A percentile compares a stretch with the other conserved stretches of the same genome.
These are phyloP conservation scores for Ustilago xerochloae DNA, from an alignment of 1,284 basidiomycete genomes.

Conservation along the genomic window DNA sequence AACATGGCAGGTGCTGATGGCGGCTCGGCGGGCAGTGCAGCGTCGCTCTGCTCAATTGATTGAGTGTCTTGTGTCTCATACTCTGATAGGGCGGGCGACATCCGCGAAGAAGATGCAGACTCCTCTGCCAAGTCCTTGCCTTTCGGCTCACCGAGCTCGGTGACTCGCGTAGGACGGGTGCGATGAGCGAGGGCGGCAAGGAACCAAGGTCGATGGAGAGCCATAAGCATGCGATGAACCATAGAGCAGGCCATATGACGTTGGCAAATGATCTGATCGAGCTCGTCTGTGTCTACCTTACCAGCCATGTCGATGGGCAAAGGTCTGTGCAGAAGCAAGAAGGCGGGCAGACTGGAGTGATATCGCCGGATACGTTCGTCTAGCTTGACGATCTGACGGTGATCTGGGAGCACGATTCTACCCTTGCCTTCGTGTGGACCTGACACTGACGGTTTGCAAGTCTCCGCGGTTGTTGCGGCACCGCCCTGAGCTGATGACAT, in stretches of 20 bases:
- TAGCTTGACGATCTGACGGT: conserved; percentile 16
- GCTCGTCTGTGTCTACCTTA: conserved; percentile 27
- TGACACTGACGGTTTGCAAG: too few relatives aligned
- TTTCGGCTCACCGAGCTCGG: not conserved
- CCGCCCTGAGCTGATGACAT: not conserved
- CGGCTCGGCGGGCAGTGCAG: not conserved
- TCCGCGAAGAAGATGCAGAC: not conserved
- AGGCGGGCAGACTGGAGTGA: conserved; percentile 28
- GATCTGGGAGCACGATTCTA: conserved; percentile 8
- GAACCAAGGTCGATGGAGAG: conserved; percentile 40
- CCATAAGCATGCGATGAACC: conserved; percentile 36
- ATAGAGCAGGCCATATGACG: conserved; percentile 32
- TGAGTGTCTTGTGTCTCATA: too few relatives aligned
- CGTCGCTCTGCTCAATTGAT: not conserved
- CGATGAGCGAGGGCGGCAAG: conserved; percentile 17
- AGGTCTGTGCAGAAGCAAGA: conserved; percentile 26
- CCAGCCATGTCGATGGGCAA: conserved; percentile 35
- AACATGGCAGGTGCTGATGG: conserved; percentile 17
- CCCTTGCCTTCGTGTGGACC: not conserved
- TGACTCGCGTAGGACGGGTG: not conserved
- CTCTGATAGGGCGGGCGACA: not conserved
- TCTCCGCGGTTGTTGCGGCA: not conserved
- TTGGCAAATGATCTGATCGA: conserved; percentile 34
- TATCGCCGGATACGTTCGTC: conserved; percentile 38
- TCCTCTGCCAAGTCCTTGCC: not conserved